Evolutionary conservation across 257 asterid species (phyloP), one percentile per base, ranked within the genome.

Genomic region (Fraxinus cuspidata): DNA sequence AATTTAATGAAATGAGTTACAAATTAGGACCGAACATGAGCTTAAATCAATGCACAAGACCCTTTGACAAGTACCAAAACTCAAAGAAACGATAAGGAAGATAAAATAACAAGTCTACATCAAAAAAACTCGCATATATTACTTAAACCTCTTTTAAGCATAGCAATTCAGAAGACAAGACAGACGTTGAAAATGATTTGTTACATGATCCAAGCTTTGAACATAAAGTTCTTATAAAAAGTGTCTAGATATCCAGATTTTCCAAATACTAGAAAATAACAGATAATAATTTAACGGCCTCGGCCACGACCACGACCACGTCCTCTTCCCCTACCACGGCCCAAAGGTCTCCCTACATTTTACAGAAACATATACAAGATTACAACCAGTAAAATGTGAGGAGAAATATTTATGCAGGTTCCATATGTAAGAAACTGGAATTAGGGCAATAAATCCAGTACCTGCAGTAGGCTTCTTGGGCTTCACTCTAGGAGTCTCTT

Each of bases 391-490:
- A 37, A 49, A 40, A 40, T 60, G 67, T 8, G 16, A 4, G 12
- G 27, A 4, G 12, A 53, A 25, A 28, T 25, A 32, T 27, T 63
- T 28, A 29, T 25, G 56, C 38, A 74, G 56, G 7, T 60, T 34
- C 40, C 9, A 65, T 6, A 47, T 34, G 68, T 3, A 44, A 37
- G 44, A 67, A 32, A 66, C 21, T 58, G 37, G 51, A 67, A 58
- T 44, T 15, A 9, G 25, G 66, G 47, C 29, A 35, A 53, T 25
- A 60, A 79, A 69, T 51, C 12, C 58, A 67, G 66, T 81, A 87
- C 96, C 92, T 18, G 93, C 78, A 35, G 90, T 86, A 56, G 96
- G 92, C 81, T 90, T 90, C 87, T 89, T 89, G 32, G 94, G 92
- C 88, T 90, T 90, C 82, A 87, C 88, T 82, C 88, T 84, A 35